These are phyloP conservation scores for Agrocybe pediades DNA, from an alignment of 768 basidiomycete genomes.

Conservation along the genomic window DNA sequence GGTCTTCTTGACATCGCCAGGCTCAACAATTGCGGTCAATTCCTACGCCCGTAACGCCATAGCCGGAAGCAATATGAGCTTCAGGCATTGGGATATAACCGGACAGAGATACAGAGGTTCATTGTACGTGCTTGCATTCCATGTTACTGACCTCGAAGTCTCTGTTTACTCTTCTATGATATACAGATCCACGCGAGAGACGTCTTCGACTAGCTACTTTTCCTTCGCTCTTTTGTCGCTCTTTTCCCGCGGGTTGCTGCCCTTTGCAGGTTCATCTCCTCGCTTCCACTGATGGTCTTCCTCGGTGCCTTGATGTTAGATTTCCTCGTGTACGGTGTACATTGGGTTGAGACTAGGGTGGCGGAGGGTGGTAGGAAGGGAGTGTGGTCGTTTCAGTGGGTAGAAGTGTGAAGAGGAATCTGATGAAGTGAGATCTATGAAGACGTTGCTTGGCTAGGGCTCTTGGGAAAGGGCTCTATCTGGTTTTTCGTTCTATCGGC, in stretches of 20 bases:
- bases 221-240: slow-evolving; percentile 68
- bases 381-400: slow-evolving; percentile 22
- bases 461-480: too few relatives aligned
- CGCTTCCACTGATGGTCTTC: slow-evolving; percentile 60
- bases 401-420: slow-evolving; percentile 5
- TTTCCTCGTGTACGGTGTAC: slow-evolving; percentile 60
- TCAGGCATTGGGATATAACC: slow-evolving; percentile 71
- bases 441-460: too few relatives aligned
- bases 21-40: slow-evolving; percentile 50
- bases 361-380: slow-evolving; percentile 24
- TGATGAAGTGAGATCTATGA: slow-evolving; percentile 2
- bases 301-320: slow-evolving; percentile 60
- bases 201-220: slow-evolving; percentile 58
- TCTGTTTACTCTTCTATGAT: background rate
- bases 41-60: slow-evolving; percentile 50
- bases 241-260: slow-evolving; percentile 66
- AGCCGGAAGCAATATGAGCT: slow-evolving; percentile 55
- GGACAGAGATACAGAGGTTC: slow-evolving; percentile 52
- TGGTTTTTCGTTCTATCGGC: too few relatives aligned
- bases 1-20: slow-evolving; percentile 63
- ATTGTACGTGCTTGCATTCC: slow-evolving; percentile 40
- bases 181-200: slow-evolving; percentile 51
- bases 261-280: slow-evolving; percentile 58
- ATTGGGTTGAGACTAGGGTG: slow-evolving; percentile 32
- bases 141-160: background rate